These are phyloP conservation scores for Brassica nigra DNA, from an alignment of 345 rosid species.

Conservation along the genomic window DNA sequence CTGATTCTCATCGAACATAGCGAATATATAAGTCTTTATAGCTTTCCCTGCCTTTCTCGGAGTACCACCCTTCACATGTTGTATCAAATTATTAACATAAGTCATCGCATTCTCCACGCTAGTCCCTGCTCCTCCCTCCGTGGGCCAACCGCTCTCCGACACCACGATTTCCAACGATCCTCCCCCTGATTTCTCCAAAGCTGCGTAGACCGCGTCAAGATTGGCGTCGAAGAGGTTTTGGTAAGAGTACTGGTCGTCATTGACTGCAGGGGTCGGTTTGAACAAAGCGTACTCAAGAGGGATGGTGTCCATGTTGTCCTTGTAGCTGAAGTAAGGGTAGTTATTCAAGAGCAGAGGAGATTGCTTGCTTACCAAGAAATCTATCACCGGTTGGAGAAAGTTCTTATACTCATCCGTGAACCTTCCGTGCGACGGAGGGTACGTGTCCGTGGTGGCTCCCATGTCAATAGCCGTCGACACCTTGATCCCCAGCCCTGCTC, in stretches of 20 bases:
- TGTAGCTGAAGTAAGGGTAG: conserved; percentile 50
- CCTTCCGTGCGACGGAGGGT: conserved; percentile 44
- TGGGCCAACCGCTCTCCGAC: conserved; percentile 51
- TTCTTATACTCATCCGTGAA: conserved; percentile 33
- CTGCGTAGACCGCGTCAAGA: conserved; percentile 28
- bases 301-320: neutral
- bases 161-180: conserved; percentile 45
- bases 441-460: conserved; percentile 27
- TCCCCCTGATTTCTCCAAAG: conserved; percentile 41
- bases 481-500: conserved; percentile 27
- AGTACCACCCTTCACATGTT: conserved; percentile 43
- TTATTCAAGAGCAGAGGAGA: conserved; percentile 49
- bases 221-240: conserved; percentile 38
- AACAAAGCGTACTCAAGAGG: conserved; percentile 49
- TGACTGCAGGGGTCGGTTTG: neutral
- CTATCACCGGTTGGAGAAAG: conserved; percentile 42
- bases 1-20: conserved; percentile 49
- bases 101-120: conserved; percentile 37
- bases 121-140: conserved; percentile 27
- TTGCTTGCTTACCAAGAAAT: conserved; percentile 43
- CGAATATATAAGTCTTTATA: conserved; percentile 59
- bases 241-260: conserved; percentile 23
- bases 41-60: conserved; percentile 47
- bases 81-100: conserved; percentile 44
- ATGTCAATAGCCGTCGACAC: conserved; percentile 41